Base-by-base conservation (phyloP, 768 basidiomycete genomes). In the Trametes gibbosa region DNA sequence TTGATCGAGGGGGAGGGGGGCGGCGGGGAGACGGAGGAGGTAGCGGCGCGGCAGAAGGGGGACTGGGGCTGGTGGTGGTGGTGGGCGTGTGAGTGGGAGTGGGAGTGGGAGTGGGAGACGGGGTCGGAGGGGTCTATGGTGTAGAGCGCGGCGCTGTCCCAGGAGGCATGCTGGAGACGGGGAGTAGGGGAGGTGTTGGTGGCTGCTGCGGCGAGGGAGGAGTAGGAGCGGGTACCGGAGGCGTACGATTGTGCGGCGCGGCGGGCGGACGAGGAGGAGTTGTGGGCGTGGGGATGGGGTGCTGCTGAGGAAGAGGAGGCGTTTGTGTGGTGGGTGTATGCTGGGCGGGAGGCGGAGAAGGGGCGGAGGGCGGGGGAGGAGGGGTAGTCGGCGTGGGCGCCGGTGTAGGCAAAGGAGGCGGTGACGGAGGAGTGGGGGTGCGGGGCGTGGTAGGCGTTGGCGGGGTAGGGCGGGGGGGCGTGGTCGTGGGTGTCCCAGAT, bases 111-210 rank as follows among this genome's bases (percentile, higher is more conserved):
- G 45, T 53, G 34, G n/a, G 39, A 14, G n/a, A 48, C 50, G 41
- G 54, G 53, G 21, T 58, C 57, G 27, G 32, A 21, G 19, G 60
- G 58, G 21, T 64, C 63, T 56, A 67, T 59, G 39, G 58, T 56
- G 56, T 62, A 62, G 51, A 66, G 60, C 5, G 46, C 52, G n/a
- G 51, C 21, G 49, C 24, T n/a, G 45, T 54, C 48, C 61, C 62
- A 63, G 27, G 48, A 39, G 16, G 53, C 59, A 32, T 60, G 54
- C 27, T 61, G 59, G 43, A 63, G 60, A 29, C 56, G 59, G 5
- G 58, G 46, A 21, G 55, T 50, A 23, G 60, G 27, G 39, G 25
- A 39, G 13, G 43, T 24, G 37, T 32, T 21, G 41, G 48, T 12
- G 17, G 57, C 43, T 13, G 53, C 48, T 19, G 56, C 40, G 17